Percentiles rank a stretch among this genome's conserved stretches.
These are phyloP conservation scores for Oryza glumipatula DNA, from an alignment of 176 grass and related monocot species.

Conservation along the genomic window DNA sequence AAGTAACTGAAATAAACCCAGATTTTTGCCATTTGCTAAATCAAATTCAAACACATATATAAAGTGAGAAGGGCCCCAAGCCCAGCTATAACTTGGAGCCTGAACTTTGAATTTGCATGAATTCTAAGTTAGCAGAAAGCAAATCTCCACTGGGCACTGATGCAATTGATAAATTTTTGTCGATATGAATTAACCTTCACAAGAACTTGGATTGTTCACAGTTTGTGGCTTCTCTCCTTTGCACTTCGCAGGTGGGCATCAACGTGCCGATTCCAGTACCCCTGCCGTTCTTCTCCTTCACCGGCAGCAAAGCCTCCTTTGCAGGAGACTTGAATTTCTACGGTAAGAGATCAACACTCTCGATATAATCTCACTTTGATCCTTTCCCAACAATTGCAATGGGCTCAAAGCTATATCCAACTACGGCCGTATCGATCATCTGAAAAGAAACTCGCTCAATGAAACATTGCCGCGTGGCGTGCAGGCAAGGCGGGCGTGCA, in stretches of 20 bases:
- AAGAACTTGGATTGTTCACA: not conserved
- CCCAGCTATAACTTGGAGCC: not conserved
- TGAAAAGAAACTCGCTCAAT: not conserved
- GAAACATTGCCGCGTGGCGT: not conserved
- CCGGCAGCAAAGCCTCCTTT: conserved; percentile 89
- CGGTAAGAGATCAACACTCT: conserved; percentile 42
- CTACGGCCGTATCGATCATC: not conserved
- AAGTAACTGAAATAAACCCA: not conserved
- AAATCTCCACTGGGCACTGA: not conserved
- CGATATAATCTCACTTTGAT: not conserved
- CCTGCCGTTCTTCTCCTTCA: conserved; percentile 96
- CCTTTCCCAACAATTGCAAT: not conserved
- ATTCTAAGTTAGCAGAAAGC: not conserved
- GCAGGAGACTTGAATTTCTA: conserved; percentile 97
- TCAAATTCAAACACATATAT: not conserved
- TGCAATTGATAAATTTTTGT: not conserved
- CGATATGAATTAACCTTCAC: not conserved
- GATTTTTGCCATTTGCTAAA: not conserved
- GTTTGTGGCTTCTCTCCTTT: not conserved
- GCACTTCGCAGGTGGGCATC: conserved; percentile 72
- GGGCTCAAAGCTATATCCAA: not conserved
- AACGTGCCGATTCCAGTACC: conserved; percentile 97
- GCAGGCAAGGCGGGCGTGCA: conserved; percentile 96
- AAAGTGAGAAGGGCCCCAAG: not conserved
- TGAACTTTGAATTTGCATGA: not conserved